Conservation (phyloP, 2,329 filamentous ascomycete genomes). For the Colletotrichum tabaci region DNA sequence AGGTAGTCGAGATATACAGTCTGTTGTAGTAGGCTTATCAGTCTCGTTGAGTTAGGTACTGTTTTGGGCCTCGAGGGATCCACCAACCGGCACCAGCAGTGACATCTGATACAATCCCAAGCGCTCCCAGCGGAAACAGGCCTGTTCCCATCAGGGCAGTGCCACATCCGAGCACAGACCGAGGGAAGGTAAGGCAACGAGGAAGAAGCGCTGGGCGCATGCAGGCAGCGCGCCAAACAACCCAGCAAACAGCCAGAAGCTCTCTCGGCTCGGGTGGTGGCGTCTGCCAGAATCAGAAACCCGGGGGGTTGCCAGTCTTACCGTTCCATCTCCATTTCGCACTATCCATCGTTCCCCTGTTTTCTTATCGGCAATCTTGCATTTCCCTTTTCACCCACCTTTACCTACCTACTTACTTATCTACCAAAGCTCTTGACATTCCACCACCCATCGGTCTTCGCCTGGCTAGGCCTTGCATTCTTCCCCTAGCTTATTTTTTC, state of each 20-base stretch:
- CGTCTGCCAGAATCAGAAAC: constrained; percentile 17
- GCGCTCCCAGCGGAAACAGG: constrained; percentile 18
- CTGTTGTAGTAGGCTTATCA: too few species aligned
- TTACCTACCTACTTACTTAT: too few species aligned
- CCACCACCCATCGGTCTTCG: constrained; percentile 5
- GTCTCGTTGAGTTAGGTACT: too few species aligned
- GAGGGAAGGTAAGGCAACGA: background rate
- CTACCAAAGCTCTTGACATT: constrained; percentile 5
- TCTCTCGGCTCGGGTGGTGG: constrained; percentile 13
- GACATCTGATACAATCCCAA: constrained; percentile 15
- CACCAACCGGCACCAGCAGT: background rate
- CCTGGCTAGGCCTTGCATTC: constrained; percentile 7
- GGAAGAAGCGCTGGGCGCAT: constrained; percentile 15
- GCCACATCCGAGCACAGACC: constrained; percentile 25
- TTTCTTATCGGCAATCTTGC: constrained; percentile 5
- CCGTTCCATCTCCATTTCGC: constrained; percentile 2
- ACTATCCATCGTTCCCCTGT: background rate
- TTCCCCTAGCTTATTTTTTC: constrained; percentile 26
- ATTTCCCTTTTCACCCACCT: constrained; percentile 13
- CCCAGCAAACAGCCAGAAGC: constrained; percentile 12
- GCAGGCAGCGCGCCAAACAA: constrained; percentile 5
- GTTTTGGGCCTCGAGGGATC: background rate
- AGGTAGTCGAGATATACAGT: too few species aligned
- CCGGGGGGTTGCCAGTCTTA: background rate
- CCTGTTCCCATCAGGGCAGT: constrained; percentile 22